Evolutionary conservation across 2,329 filamentous ascomycete genomes (phyloP), one percentile per base, ranked within the genome.

Genomic region (Paecilomyces formosus): DNA sequence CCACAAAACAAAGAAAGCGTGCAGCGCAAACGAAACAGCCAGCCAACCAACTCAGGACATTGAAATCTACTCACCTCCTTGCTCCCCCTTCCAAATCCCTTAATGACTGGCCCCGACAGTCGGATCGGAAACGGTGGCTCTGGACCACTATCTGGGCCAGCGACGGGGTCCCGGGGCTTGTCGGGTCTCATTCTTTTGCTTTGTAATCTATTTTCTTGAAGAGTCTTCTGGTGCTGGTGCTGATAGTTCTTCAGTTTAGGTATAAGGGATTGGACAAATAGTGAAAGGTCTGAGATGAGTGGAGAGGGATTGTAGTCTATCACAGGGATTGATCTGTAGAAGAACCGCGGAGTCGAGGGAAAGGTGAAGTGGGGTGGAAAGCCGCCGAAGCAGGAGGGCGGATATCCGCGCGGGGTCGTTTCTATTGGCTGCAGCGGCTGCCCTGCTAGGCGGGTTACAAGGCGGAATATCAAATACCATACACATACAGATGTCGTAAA

Each of bases 81-180:
- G 68, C 90, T 96, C 15, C 94, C 94, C 60, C 94, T 85, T 50
- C 94, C 93, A 74, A 97, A 97, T 33, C 94, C 94, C 68, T 90
- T 88, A 68, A 97, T 92, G 24, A 99, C 92, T 57, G 88, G 85
- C 24, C 94, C 94, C 61, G 89, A 87, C 77, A 97, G 87, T 65
- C 82, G 85, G 66, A 96, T 82, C 0, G 94, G 94, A 74, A 87
- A 97, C 0, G 94, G 94, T 5, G 84, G 55, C 66, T 86, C 81
- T 12, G 93, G 93, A 2, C 91, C 91, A 45, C 79, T 74, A 51
- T 89, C 85, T 8, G 87, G 80, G 58, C 93, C 93, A 60, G 90
- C 85, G 65, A 94, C 83, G 55, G 82, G 79, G 53, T 89, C 87
- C 61, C 90, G 87, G 62, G 81, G 78, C 28, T 74, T 72, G 62